Evolutionary conservation across 306 rosid genomes (phyloP).

Genomic region (Aeschynomene evenia): DNA sequence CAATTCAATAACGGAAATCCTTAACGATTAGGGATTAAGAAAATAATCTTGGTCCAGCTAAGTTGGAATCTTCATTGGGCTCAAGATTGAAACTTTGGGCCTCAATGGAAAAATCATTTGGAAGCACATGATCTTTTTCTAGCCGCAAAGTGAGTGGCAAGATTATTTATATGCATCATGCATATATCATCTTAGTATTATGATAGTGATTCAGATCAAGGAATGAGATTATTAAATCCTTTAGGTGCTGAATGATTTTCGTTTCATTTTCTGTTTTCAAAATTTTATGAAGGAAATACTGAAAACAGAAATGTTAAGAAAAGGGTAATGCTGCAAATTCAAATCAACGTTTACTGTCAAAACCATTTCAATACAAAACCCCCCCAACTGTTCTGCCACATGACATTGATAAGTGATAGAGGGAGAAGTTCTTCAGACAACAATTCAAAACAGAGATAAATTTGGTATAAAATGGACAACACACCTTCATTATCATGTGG

Average conservation of each 20-base stretch:
- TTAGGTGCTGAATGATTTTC: no score
- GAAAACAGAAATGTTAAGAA: no score
- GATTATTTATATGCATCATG: not conserved
- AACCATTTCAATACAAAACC: no score
- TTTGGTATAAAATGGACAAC: slow-evolving; percentile 19
- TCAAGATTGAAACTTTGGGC: not conserved
- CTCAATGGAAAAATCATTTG: not conserved
- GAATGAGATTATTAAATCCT: no score
- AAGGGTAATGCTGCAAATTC: not conserved
- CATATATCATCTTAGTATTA: not conserved
- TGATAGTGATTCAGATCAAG: not conserved
- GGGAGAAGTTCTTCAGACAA: not conserved
- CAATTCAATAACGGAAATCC: no score
- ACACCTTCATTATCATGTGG: slow-evolving; percentile 29
- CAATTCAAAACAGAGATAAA: slow-evolving; percentile 19
- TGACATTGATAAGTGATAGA: not conserved
- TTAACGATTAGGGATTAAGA: no score
- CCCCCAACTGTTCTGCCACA: not conserved
- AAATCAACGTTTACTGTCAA: not conserved
- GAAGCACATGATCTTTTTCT: not conserved
- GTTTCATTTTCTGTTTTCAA: no score
- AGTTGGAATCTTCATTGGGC: slow-evolving; percentile 2
- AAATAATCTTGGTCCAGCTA: not conserved
- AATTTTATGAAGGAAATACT: no score
- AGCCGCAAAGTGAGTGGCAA: not conserved